Percentiles rank a stretch among this genome's conserved stretches.
Conservation (phyloP, 345 rosid species). For the Salix arbutifolia region DNA sequence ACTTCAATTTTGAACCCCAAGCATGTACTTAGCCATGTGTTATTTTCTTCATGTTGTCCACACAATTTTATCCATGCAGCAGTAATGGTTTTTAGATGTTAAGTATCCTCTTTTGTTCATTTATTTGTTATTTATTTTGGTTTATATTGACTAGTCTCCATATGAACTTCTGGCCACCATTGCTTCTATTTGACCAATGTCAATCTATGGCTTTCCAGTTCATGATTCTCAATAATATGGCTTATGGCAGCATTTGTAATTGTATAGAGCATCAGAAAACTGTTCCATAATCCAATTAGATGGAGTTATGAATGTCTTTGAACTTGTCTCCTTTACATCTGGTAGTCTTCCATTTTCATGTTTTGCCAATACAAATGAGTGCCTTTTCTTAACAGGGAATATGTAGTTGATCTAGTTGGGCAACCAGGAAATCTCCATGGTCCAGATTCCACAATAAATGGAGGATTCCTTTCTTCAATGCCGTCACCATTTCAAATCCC, state of each 20-base stretch:
- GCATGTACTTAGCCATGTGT: too few relatives aligned
- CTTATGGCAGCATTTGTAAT: background rate
- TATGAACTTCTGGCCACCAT: background rate
- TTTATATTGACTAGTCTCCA: background rate
- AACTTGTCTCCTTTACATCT: background rate
- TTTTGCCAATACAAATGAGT: conserved; percentile 9
- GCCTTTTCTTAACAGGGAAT: conserved; percentile 62
- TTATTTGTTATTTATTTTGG: background rate
- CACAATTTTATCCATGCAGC: too few relatives aligned
- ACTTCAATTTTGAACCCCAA: too few relatives aligned
- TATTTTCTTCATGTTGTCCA: too few relatives aligned
- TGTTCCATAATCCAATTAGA: background rate
- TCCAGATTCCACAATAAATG: conserved; percentile 85
- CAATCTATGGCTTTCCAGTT: background rate
- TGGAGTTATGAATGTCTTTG: background rate
- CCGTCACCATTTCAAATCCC: conserved; percentile 69
- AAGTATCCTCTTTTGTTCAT: background rate
- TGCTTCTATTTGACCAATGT: background rate
- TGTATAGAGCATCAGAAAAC: background rate
- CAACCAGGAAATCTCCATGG: conserved; percentile 83
- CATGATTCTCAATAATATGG: background rate
- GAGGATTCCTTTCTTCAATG: conserved; percentile 47
- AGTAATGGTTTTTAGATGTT: background rate
- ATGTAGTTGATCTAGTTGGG: conserved; percentile 91
- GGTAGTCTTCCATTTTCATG: background rate